phyloP scores from a whole-genome alignment of 768 basidiomycete species.

The Phanerodontia chrysosporium region DNA sequence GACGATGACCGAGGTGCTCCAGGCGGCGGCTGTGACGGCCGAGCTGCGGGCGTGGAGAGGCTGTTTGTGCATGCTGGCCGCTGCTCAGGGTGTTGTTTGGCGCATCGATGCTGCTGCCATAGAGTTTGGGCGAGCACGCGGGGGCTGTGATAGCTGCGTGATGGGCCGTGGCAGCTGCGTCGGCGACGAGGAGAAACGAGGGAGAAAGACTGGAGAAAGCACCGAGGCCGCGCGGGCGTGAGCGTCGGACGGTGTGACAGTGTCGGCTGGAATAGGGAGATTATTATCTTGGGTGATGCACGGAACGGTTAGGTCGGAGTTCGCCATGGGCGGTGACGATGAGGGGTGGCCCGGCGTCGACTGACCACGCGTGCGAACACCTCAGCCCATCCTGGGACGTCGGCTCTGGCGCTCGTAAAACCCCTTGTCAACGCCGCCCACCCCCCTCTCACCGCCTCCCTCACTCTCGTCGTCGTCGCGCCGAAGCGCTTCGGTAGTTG shows the following conservation, averaged over 20 bases:
- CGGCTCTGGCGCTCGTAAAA: constrained; percentile 32
- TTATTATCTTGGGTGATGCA: constrained; percentile 14
- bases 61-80: constrained; percentile 1
- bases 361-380: constrained; percentile 35
- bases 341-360: constrained; percentile 29
- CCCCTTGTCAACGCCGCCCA: constrained; percentile 27
- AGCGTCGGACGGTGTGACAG: constrained; percentile 9
- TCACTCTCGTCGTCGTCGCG: constrained; percentile 22
- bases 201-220: constrained; percentile 9
- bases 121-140: constrained; percentile 5
- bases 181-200: constrained; percentile 6
- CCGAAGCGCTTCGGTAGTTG: constrained; percentile 19
- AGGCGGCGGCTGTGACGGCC: constrained; percentile 2
- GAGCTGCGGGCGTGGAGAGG: constrained; percentile 1
- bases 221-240: constrained; percentile 9
- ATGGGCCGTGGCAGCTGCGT: not conserved
- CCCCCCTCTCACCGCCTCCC: constrained; percentile 26
- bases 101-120: constrained; percentile 2
- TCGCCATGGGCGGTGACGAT: constrained; percentile 33
- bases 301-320: constrained; percentile 27
- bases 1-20: constrained; percentile 14
- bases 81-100: not conserved
- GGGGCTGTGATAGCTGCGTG: constrained; percentile 1
- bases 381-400: constrained; percentile 30
- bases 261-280: constrained; percentile 20